These are phyloP conservation scores for Neolentinus lepideus DNA, from an alignment of 1,284 basidiomycete genomes.

Conservation along the genomic window DNA sequence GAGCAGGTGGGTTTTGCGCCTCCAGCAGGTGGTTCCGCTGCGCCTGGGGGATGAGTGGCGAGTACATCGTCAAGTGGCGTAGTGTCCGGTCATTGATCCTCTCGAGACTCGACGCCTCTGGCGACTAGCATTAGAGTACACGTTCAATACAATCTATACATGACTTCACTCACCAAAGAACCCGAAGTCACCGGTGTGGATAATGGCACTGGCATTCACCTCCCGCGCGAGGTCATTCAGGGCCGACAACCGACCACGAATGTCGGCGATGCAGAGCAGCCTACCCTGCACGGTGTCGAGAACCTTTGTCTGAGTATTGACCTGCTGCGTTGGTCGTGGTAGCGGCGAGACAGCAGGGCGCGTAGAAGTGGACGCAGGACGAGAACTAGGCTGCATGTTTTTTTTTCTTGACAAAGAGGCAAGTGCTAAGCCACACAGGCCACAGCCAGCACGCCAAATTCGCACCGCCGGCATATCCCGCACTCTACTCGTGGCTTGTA, in stretches of 20 bases:
- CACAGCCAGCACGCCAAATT: background rate
- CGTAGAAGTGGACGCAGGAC: constrained; percentile 53
- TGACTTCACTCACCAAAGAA: constrained; percentile 74
- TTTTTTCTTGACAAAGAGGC: background rate
- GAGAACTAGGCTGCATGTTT: constrained; percentile 21
- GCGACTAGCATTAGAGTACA: constrained; percentile 7
- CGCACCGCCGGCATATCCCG: too few species aligned
- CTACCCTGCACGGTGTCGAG: constrained; percentile 76
- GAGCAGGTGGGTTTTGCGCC: constrained; percentile 51
- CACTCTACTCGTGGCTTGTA: too few species aligned
- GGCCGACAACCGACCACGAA: constrained; percentile 80
- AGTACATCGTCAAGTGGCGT: constrained; percentile 95
- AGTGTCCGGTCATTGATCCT: constrained; percentile 93
- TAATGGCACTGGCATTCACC: constrained; percentile 86
- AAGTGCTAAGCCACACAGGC: background rate
- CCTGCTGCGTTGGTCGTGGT: constrained; percentile 36
- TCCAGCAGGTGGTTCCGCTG: constrained; percentile 79
- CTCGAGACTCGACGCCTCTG: constrained; percentile 77
- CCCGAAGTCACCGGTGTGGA: constrained; percentile 99
- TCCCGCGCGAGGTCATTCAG: constrained; percentile 91
- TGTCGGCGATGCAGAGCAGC: constrained; percentile 95
- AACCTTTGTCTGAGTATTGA: constrained; percentile 73
- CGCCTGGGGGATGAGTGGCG: constrained; percentile 83
- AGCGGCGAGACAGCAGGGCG: constrained; percentile 48
- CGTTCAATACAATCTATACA: background rate